Base-by-base conservation (phyloP, 345 rosid genomes). In the Cardamine chenopodiifolia region DNA sequence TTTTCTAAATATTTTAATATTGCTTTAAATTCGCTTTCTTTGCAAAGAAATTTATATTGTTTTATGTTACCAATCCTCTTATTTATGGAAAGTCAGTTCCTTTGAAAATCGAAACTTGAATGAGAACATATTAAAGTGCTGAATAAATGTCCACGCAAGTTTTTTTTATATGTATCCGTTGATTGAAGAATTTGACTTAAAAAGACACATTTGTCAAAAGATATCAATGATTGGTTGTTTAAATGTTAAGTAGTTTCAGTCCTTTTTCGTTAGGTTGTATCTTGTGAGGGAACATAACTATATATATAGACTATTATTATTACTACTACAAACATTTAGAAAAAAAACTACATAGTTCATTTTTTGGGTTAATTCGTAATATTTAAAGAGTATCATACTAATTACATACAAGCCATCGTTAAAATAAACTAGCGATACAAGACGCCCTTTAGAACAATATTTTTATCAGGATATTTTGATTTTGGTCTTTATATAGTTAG, bases 211-310 rank as follows among this genome's bases (percentile, higher is more conserved):
- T 47, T 56, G 50, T 50, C 67, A 35, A 74, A 63, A 65, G 28
- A 22, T 32, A 65, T 45, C 17, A 42, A 55, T 73, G 65, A 65
- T 64, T 44, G 37, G 17, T 28, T 63, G 11, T 72, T 7, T 19
- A 6, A 42, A 18, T 19, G 63, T 57, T 44, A 29, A 5, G 2
- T 58, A 31, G 15, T 20, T 63, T 65, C 65, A 45, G n/a, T 72
- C 55, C 17, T 19, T 2, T 42, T 57, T 57, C 5, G 57, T 25
- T 57, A 74, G 52, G 72, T 4, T 74, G 78, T 58, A 59, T 35
- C 72, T 66, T 74, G 1, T 35, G 66, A 74, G 78, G 78, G 72
- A 58, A 74, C 72, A 66, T 64, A 64, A 28, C 71, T 64, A 26
- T n/a, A 45, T n/a, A 42, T 49, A 17, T 62, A 37, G 62, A 35